A percentile compares a stretch with the other conserved stretches of the same genome.
These are phyloP conservation scores for Perilla frutescens DNA, from an alignment of 257 asterid genomes.

Conservation along the genomic window DNA sequence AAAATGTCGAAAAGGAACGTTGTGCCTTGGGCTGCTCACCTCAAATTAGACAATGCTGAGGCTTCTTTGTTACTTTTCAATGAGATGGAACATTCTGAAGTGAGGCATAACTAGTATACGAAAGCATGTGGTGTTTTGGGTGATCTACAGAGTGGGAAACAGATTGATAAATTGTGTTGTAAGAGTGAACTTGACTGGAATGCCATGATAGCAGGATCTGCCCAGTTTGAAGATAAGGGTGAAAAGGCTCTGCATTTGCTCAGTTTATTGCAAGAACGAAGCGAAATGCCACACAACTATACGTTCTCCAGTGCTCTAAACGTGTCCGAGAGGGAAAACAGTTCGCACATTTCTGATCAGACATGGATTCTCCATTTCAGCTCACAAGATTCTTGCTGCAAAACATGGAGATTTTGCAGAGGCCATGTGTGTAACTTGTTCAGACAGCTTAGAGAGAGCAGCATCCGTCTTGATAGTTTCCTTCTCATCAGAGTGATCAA, in stretches of 20 bases:
- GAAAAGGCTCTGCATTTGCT: conserved; percentile 49
- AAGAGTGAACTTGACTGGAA: conserved; percentile 62
- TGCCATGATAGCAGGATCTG: conserved; percentile 58
- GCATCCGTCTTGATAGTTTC: conserved; percentile 48
- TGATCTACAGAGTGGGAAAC: conserved; percentile 49
- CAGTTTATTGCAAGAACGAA: conserved; percentile 50
- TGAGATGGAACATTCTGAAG: conserved; percentile 47
- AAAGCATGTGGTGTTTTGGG: conserved; percentile 61
- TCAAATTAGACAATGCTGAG: conserved; percentile 41
- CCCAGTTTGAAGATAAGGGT: conserved; percentile 41
- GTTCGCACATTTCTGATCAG: conserved; percentile 56
- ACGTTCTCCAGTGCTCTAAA: conserved; percentile 66
- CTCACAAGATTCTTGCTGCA: conserved; percentile 53
- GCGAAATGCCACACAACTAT: conserved; percentile 61
- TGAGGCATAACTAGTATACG: conserved; percentile 61
- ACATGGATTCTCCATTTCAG: conserved; percentile 47
- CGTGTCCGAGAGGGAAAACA: conserved; percentile 63
- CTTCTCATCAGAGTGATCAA: conserved; percentile 59
- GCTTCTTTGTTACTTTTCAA: conserved; percentile 46
- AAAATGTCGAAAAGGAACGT: conserved; percentile 60
- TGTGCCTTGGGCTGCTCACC: conserved; percentile 66
- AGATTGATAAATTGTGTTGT: conserved; percentile 53
- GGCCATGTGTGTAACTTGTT: conserved; percentile 50
- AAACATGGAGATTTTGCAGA: conserved; percentile 46
- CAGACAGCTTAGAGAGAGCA: conserved; percentile 50